Evolutionary conservation across 2,329 filamentous ascomycete genomes (phyloP), one percentile per base, ranked within the genome.

Genomic region (Pseudopithomyces maydicus): DNA sequence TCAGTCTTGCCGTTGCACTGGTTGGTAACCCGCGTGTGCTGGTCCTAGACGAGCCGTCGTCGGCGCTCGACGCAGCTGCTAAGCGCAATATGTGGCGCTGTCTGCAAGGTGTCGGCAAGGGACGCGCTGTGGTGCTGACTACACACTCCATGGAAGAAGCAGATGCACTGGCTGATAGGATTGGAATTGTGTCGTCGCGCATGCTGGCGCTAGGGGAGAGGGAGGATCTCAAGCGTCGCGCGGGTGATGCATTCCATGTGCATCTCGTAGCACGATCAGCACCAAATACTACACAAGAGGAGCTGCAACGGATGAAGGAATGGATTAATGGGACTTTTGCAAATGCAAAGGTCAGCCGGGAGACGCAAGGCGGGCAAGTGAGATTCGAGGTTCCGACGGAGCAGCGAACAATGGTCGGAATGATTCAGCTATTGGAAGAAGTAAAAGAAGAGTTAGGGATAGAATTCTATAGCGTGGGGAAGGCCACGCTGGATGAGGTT

Each of bases 131-230:
- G 61, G 86, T 97, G 39, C 74, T 97, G 52, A 97, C 92, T 0
- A 97, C 92, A 0, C 92, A 97, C 73, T 96, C 96, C 71, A 82
- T 97, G 33, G 92, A 97, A 69, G 93, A 97, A 74, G 93, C 92
- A 0, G 92, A 97, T 69, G 80, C 96, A 1, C 82, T 97, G 0
- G 90, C 92, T 0, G 92, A 97, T 68, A 87, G 92, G 56, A 96
- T 97, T 61, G 90, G 88, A 2, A 91, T 97, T 51, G 79, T 97
- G 8, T 93, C 90, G 1, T 85, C 85, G 63, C 82, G 87, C 14
- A 95, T 97, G 91, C 82, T 97, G n/a, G 92, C 92, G 1, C 81
- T 93, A 11, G 92, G 92, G 3, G 89, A 87, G 0, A 88, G 87
- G 1, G 89, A 93, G 45, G 79, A 87, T 53, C 80, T 97, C 6